Percentiles rank a stretch among this genome's conserved stretches.
phyloP scores from a whole-genome alignment of 1,139 yeast genomes.

The Nakaseomyces delphensis region DNA sequence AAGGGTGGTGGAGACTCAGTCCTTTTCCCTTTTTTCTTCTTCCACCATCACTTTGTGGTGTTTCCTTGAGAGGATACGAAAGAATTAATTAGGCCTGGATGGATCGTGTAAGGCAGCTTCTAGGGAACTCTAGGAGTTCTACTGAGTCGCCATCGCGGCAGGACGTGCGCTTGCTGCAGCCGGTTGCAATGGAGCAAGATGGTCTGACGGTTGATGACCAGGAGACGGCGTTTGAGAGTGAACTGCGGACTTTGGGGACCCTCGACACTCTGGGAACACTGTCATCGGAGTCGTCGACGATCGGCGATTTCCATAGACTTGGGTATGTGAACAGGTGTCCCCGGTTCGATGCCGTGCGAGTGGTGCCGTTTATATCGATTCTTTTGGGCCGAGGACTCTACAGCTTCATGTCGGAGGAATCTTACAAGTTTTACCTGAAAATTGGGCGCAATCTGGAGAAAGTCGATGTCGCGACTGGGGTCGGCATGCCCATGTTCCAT shows the following conservation, averaged over 20 bases:
- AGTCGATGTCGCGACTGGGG: conserved; percentile 15
- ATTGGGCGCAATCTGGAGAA: conserved; percentile 26
- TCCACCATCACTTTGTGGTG: too few species aligned
- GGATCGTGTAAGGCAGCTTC: conserved; percentile 2
- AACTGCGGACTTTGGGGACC: conserved; percentile 17
- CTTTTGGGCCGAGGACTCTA: conserved; percentile 28
- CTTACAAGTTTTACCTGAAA: conserved; percentile 23
- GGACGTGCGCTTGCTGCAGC: conserved; percentile 6
- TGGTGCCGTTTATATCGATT: conserved; percentile 29
- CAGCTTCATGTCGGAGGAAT: conserved; percentile 29
- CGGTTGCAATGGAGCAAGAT: background rate
- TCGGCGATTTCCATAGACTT: conserved; percentile 23
- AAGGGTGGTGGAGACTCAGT: too few species aligned
- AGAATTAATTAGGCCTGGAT: background rate
- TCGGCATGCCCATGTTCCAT: conserved; percentile 33
- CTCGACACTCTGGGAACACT: conserved; percentile 19
- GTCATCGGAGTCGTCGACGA: conserved; percentile 21
- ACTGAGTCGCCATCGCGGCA: background rate
- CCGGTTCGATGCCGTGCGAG: conserved; percentile 19
- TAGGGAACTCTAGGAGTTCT: conserved; percentile 1
- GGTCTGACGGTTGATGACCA: conserved; percentile 14
- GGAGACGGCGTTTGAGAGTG: conserved; percentile 17
- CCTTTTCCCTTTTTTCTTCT: too few species aligned
- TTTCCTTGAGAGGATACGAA: too few species aligned
- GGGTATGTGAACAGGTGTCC: conserved; percentile 28